A percentile compares a stretch with the other conserved stretches of the same genome.
Conservation (phyloP, 2,329 filamentous ascomycete genomes). For the Septoria petroselini region DNA sequence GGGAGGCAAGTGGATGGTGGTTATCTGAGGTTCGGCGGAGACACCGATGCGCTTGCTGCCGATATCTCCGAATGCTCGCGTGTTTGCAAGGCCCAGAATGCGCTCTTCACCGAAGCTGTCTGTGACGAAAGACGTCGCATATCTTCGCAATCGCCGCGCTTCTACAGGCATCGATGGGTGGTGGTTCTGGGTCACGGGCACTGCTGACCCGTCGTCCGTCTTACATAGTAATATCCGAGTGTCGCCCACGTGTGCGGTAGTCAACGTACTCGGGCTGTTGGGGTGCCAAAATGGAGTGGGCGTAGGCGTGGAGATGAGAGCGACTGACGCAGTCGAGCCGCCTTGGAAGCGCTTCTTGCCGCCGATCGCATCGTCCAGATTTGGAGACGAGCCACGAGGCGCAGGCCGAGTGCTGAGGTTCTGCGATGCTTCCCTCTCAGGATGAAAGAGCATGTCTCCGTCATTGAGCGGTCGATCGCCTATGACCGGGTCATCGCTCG, state of each 20-base stretch:
- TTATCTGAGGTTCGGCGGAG: conserved; percentile 87
- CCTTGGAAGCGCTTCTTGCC: conserved; percentile 78
- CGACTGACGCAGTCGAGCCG: conserved; percentile 86
- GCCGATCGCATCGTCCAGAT: conserved; percentile 62
- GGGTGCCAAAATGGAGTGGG: conserved; percentile 95
- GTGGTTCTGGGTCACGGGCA: conserved; percentile 84
- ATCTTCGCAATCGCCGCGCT: conserved; percentile 76
- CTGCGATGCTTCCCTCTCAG: conserved; percentile 46
- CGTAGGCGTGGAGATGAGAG: conserved; percentile 86
- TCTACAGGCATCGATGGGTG: conserved; percentile 87
- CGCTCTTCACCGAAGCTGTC: conserved; percentile 98
- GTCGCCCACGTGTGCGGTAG: conserved; percentile 90
- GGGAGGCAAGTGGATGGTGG: conserved; percentile 71
- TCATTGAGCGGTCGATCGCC: conserved; percentile 78
- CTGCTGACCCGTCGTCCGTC: conserved; percentile 73
- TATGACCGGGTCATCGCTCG: conserved; percentile 57
- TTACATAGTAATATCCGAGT: conserved; percentile 87
- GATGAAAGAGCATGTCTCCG: conserved; percentile 74
- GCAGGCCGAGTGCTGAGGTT: conserved; percentile 33
- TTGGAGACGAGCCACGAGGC: conserved; percentile 47
- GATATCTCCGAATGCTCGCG: conserved; percentile 90
- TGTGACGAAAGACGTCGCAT: conserved; percentile 81
- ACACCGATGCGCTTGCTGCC: conserved; percentile 88
- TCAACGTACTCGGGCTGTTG: conserved; percentile 73
- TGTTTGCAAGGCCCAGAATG: conserved; percentile 89